Conservation (phyloP, 257 asterid species). For the Nicotiana attenuata region DNA sequence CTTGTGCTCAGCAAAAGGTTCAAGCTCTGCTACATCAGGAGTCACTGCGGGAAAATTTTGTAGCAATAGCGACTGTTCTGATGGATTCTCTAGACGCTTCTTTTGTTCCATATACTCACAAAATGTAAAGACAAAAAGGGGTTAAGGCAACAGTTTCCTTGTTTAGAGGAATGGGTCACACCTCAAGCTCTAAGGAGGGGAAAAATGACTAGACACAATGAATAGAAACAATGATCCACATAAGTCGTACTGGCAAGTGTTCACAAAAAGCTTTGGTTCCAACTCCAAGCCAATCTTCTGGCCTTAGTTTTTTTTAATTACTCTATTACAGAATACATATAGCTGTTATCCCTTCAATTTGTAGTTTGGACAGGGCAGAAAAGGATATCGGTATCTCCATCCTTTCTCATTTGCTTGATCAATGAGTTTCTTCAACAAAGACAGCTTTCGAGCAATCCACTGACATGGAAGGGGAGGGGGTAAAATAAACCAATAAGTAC, state of each 20-base stretch:
- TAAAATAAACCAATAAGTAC: constrained; percentile 5
- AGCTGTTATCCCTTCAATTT: no score
- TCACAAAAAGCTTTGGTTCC: no score
- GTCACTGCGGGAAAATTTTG: neutral
- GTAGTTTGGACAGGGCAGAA: neutral
- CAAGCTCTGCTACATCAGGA: neutral
- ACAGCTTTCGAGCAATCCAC: constrained; percentile 65
- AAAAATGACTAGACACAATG: no score
- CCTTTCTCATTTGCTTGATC: constrained; percentile 81
- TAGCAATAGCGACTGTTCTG: neutral
- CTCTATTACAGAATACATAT: no score
- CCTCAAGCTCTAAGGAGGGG: no score
- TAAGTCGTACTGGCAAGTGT: no score
- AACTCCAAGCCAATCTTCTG: no score
- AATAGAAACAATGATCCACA: no score
- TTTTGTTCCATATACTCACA: neutral
- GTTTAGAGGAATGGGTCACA: no score
- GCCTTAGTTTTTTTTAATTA: no score
- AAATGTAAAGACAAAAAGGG: neutral
- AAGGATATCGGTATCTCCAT: constrained; percentile 81
- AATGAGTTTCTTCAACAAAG: constrained; percentile 33
- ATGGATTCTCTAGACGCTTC: neutral
- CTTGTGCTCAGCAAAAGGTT: neutral
- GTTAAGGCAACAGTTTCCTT: no score
- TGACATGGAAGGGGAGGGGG: constrained; percentile 21